phyloP scores from a whole-genome alignment of 2,329 filamentous ascomycete species.

The Diaporthe eres region DNA sequence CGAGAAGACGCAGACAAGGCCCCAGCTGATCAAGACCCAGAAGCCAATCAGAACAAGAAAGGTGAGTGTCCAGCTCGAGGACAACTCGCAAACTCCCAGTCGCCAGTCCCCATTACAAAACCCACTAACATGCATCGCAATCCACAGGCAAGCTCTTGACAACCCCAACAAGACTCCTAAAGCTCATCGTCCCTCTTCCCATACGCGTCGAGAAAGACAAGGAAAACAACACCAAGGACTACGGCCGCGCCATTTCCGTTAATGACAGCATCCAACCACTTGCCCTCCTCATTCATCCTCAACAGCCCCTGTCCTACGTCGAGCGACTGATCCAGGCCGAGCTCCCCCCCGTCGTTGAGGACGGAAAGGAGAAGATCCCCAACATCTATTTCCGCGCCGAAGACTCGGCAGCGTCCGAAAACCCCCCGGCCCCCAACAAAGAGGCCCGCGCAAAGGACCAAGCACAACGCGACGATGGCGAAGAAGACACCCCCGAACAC shows the following conservation, averaged over 20 bases:
- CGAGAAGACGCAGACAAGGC: constrained; percentile 68
- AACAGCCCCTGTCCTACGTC: constrained; percentile 92
- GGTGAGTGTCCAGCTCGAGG: constrained; percentile 45
- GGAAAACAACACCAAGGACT: constrained; percentile 48
- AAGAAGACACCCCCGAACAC: constrained; percentile 43
- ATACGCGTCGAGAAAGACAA: constrained; percentile 58
- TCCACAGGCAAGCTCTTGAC: constrained; percentile 79
- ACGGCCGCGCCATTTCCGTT: constrained; percentile 52
- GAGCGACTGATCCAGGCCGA: constrained; percentile 92
- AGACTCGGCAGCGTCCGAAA: constrained; percentile 75
- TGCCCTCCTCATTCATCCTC: constrained; percentile 87
- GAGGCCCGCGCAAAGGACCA: constrained; percentile 51
- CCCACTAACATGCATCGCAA: constrained; percentile 15
- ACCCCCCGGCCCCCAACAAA: constrained; percentile 51
- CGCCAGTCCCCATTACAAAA: neutral
- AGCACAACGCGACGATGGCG: constrained; percentile 16
- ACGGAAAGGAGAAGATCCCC: constrained; percentile 78
- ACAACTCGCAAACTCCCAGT: neutral
- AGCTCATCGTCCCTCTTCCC: constrained; percentile 82
- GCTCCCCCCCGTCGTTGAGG: constrained; percentile 77
- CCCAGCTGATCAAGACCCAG: constrained; percentile 49
- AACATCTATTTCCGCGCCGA: constrained; percentile 85
- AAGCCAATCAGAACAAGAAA: constrained; percentile 48
- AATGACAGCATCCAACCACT: constrained; percentile 79
- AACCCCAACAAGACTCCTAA: constrained; percentile 84